Conservation (phyloP, 2,329 filamentous ascomycete species). For the Aspergillus sp. region DNA sequence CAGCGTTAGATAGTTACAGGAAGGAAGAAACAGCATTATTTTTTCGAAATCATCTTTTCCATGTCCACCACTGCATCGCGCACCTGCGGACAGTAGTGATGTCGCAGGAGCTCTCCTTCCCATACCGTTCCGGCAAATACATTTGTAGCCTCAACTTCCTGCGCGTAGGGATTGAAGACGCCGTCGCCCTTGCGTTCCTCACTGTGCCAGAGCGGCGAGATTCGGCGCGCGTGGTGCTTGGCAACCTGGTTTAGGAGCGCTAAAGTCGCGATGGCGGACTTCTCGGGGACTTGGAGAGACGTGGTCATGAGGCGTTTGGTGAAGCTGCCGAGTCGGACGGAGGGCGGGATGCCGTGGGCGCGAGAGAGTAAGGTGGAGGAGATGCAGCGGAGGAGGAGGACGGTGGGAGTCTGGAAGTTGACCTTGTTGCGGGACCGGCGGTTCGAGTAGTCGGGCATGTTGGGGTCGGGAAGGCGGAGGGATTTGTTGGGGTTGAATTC, state of each 20-base stretch:
- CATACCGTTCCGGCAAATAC: conserved; percentile 87
- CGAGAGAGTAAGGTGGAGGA: conserved; percentile 76
- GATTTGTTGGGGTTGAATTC: conserved; percentile 74
- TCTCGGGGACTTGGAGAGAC: conserved; percentile 84
- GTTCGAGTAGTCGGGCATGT: conserved; percentile 45
- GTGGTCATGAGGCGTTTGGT: conserved; percentile 84
- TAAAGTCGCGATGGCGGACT: conserved; percentile 77
- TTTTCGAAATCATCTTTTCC: conserved; percentile 61
- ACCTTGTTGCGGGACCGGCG: conserved; percentile 64
- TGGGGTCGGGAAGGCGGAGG: conserved; percentile 67
- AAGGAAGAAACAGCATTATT: conserved; percentile 12
- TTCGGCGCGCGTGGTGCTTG: conserved; percentile 77
- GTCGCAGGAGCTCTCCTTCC: conserved; percentile 84
- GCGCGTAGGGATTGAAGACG: conserved; percentile 70
- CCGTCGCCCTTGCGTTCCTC: conserved; percentile 93
- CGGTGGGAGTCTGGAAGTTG: conserved; percentile 92
- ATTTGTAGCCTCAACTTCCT: conserved; percentile 80
- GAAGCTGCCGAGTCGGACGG: conserved; percentile 84
- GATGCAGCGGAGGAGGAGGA: conserved; percentile 84
- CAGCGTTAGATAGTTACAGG: background rate
- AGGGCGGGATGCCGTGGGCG: conserved; percentile 73
- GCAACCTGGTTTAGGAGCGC: conserved; percentile 75
- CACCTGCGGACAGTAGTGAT: conserved; percentile 85
- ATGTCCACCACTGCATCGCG: conserved; percentile 69
- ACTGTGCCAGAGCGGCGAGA: conserved; percentile 86